A percentile compares a stretch with the other conserved stretches of the same genome.
Evolutionary conservation across 2,329 filamentous ascomycete genomes (phyloP).

Genomic region (Fusarium dimerum): DNA sequence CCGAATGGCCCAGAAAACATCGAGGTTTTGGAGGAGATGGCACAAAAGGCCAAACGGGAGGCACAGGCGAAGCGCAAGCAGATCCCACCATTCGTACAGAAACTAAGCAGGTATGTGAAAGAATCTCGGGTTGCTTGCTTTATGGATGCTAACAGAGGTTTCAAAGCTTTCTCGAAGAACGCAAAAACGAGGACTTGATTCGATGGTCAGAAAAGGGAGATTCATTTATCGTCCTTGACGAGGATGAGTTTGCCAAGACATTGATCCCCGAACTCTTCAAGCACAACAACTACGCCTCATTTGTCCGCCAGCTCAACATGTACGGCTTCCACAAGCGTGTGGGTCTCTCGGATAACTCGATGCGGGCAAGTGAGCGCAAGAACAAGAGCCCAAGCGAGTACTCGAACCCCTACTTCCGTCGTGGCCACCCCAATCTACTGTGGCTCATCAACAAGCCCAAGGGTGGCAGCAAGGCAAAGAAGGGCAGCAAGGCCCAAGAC

Average conservation of each 20-base stretch:
- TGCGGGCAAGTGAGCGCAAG: conserved; percentile 95
- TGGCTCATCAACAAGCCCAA: conserved; percentile 98
- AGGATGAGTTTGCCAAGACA: conserved; percentile 97
- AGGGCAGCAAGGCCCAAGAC: conserved; percentile 61
- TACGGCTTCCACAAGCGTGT: conserved; percentile 98
- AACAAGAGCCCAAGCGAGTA: conserved; percentile 99
- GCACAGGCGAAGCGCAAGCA: conserved; percentile 89
- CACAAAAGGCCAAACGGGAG: conserved; percentile 80
- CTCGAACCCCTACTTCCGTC: conserved; percentile 93
- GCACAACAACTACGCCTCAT: conserved; percentile 97
- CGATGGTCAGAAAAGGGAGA: conserved; percentile 96
- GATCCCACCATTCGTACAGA: conserved; percentile 97
- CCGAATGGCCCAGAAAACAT: conserved; percentile 66
- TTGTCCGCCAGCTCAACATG: conserved; percentile 93
- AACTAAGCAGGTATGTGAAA: conserved; percentile 78
- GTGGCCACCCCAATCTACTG: conserved; percentile 85
- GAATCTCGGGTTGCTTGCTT: no score
- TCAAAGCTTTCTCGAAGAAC: conserved; percentile 86
- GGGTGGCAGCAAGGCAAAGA: conserved; percentile 63
- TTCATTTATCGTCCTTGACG: conserved; percentile 94
- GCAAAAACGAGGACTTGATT: conserved; percentile 91
- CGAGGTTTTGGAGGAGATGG: conserved; percentile 77
- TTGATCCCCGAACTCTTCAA: conserved; percentile 98
- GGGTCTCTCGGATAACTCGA: conserved; percentile 91
- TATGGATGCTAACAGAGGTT: conserved; percentile 21